Evolutionary conservation across 805 yeast species (phyloP).

Genomic region (Lachancea sp.): DNA sequence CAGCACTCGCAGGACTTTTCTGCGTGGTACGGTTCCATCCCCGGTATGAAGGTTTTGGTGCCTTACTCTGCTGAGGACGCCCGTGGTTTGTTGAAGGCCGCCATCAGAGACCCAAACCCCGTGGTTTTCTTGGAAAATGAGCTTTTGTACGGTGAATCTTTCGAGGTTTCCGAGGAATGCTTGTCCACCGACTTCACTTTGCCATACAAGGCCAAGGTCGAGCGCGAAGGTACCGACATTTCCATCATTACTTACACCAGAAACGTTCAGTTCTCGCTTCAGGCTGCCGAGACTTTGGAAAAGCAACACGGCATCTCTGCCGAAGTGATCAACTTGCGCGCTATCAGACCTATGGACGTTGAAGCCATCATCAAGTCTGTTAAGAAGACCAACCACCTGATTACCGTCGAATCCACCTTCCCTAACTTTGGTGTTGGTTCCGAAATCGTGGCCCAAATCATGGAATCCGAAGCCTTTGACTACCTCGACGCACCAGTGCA

Average conservation of each 20-base stretch:
- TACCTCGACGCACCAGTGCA: slow-evolving; percentile 97
- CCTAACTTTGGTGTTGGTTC: slow-evolving; percentile 99
- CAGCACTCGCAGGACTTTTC: slow-evolving; percentile 98
- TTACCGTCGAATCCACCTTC: slow-evolving; percentile 96
- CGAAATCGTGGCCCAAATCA: slow-evolving; percentile 93
- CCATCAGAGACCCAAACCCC: slow-evolving; percentile 98
- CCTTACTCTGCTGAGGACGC: slow-evolving; percentile 96
- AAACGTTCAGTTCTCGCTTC: slow-evolving; percentile 76
- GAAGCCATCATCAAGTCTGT: slow-evolving; percentile 79
- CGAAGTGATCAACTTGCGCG: slow-evolving; percentile 92
- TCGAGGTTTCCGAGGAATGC: slow-evolving; percentile 85
- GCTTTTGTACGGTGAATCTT: slow-evolving; percentile 85
- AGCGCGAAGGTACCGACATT: slow-evolving; percentile 85
- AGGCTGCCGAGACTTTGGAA: slow-evolving; percentile 84
- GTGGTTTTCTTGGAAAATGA: slow-evolving; percentile 95
- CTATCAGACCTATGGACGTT: slow-evolving; percentile 93
- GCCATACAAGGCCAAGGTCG: slow-evolving; percentile 93
- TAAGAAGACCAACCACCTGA: slow-evolving; percentile 93
- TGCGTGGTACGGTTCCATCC: slow-evolving; percentile 97
- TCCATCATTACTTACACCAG: slow-evolving; percentile 88
- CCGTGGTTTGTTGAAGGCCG: slow-evolving; percentile 91
- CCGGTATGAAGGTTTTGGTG: slow-evolving; percentile 94
- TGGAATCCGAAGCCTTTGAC: slow-evolving; percentile 98
- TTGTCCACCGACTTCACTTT: slow-evolving; percentile 80
- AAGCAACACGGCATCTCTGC: slow-evolving; percentile 82